A percentile compares a stretch with the other conserved stretches of the same genome.
Conservation (phyloP, 2,329 filamentous ascomycete genomes). For the Fusarium xylarioides region DNA sequence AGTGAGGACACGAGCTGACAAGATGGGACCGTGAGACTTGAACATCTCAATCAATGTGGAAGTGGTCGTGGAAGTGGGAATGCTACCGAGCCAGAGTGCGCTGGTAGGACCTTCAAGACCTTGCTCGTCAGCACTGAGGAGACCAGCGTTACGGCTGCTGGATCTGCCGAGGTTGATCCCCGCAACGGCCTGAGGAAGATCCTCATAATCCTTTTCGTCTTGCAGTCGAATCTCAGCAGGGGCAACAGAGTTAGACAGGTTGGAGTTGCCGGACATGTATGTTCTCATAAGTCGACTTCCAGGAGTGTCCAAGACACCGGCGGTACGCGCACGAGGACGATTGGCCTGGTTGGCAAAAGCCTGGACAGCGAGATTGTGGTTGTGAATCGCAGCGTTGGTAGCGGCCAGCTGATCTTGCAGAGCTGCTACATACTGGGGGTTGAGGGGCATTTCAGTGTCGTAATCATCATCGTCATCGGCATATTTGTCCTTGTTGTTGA, state of each 20-base stretch:
- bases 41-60: constrained; percentile 96
- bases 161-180: constrained; percentile 77
- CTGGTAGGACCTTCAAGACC: constrained; percentile 89
- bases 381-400: constrained; percentile 78
- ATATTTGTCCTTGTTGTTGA: constrained; percentile 98
- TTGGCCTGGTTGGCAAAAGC: constrained; percentile 87
- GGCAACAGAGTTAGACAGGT: constrained; percentile 77
- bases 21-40: constrained; percentile 87
- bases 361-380: constrained; percentile 92
- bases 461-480: constrained; percentile 88
- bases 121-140: constrained; percentile 78
- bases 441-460: constrained; percentile 61
- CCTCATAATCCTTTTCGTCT: constrained; percentile 81
- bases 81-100: constrained; percentile 96
- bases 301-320: constrained; percentile 87
- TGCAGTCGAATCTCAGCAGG: constrained; percentile 78
- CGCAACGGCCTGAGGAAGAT: constrained; percentile 83
- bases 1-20: constrained; percentile 91
- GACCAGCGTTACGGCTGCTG: constrained; percentile 71
- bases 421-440: constrained; percentile 67
- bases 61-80: constrained; percentile 95
- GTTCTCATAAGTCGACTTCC: constrained; percentile 71
- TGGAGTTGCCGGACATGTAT: constrained; percentile 77
- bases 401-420: constrained; percentile 70
- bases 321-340: constrained; percentile 88